Conservation (phyloP, 176 grass and related monocot genomes). For the Juncus inflexus region DNA sequence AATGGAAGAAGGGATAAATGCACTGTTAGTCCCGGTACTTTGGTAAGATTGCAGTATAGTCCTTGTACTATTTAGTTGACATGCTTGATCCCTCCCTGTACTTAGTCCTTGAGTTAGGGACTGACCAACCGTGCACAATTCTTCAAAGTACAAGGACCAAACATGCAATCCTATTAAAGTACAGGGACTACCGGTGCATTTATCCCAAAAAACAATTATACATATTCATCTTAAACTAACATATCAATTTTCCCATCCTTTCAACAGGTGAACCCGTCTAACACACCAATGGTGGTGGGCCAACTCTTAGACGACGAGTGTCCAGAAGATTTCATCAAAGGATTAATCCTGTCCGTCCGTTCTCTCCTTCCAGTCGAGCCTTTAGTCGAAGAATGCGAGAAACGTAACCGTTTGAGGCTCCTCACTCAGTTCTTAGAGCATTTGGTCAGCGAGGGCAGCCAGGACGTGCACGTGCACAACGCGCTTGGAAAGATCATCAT, state of each 20-base stretch:
- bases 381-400: constrained; percentile 90
- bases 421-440: constrained; percentile 93
- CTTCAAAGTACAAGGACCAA: too few relatives aligned
- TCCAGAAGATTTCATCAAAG: constrained; percentile 99
- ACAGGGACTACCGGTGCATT: too few relatives aligned
- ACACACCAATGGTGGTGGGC: constrained; percentile 86
- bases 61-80: too few relatives aligned
- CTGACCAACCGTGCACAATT: too few relatives aligned
- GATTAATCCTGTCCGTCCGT: constrained; percentile 90
- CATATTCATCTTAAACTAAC: constrained; percentile 3
- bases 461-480: constrained; percentile 98
- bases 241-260: constrained; percentile 16
- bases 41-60: too few relatives aligned
- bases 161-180: background rate
- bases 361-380: constrained; percentile 91
- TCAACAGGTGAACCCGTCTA: constrained; percentile 83
- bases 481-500: constrained; percentile 96
- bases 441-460: constrained; percentile 85
- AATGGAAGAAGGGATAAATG: too few relatives aligned
- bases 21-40: too few relatives aligned
- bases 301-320: constrained; percentile 93
- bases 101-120: too few relatives aligned
- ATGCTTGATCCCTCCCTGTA: too few relatives aligned
- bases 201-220: background rate
- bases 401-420: constrained; percentile 77